Conservation (phyloP, 1,284 basidiomycete genomes). For the Ganoderma boninense region DNA sequence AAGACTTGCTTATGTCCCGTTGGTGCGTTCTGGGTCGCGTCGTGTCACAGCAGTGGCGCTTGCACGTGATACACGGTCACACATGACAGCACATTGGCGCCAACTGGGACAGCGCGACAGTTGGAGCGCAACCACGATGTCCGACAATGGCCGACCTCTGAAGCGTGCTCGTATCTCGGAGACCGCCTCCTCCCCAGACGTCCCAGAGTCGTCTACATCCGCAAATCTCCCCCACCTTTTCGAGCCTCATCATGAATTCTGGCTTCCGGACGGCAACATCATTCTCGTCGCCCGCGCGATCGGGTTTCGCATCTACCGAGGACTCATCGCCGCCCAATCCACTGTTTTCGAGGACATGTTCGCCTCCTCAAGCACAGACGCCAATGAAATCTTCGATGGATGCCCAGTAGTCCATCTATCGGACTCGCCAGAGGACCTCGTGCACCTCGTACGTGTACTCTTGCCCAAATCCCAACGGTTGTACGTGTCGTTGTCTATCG, state of each 20-base stretch:
- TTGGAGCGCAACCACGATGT: too few relatives aligned
- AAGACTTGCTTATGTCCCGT: too few relatives aligned
- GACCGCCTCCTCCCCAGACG: too few relatives aligned
- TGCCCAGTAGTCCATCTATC: slow-evolving; percentile 26
- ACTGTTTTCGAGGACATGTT: slow-evolving; percentile 32
- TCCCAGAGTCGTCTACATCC: too few relatives aligned
- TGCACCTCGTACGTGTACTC: slow-evolving; percentile 13
- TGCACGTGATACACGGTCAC: too few relatives aligned
- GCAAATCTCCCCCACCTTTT: too few relatives aligned
- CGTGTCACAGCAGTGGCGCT: too few relatives aligned
- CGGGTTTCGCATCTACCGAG: slow-evolving; percentile 29
- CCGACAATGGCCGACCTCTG: too few relatives aligned
- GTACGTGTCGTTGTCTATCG: neutral
- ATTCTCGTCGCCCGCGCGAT: slow-evolving; percentile 24
- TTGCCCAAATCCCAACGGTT: neutral
- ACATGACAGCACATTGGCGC: too few relatives aligned
- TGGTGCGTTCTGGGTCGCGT: too few relatives aligned
- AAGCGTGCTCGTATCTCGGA: too few relatives aligned
- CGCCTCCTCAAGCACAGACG: slow-evolving; percentile 19
- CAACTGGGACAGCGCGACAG: too few relatives aligned
- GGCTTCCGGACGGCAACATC: slow-evolving; percentile 33
- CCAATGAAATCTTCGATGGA: slow-evolving; percentile 18
- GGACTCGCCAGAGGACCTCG: slow-evolving; percentile 24
- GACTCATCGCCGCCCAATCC: slow-evolving; percentile 30
- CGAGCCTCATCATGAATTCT: slow-evolving; percentile 9